These are phyloP conservation scores for Fusarium keratoplasticum DNA, from an alignment of 2,329 filamentous ascomycete species.

Conservation along the genomic window DNA sequence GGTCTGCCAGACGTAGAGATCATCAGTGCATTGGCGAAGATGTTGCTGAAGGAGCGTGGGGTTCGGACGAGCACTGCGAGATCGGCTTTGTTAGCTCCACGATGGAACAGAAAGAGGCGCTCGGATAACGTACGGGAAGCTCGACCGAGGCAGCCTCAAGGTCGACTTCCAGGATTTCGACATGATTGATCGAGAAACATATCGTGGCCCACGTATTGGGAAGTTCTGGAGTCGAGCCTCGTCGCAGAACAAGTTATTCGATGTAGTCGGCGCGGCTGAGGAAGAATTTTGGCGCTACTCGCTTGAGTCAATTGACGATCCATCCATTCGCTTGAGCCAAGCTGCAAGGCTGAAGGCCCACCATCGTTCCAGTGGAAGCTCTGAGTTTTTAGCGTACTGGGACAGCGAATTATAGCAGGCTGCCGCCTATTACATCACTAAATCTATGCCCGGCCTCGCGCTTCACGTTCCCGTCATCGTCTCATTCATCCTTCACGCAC, in stretches of 20 bases:
- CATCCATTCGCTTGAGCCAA: conserved; percentile 18
- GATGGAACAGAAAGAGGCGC: background rate
- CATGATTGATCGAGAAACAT: conserved; percentile 50
- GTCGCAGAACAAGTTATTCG: conserved; percentile 4
- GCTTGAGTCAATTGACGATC: conserved; percentile 23
- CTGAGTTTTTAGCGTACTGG: conserved; percentile 25
- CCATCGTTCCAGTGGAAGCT: conserved; percentile 8
- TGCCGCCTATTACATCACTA: conserved; percentile 38
- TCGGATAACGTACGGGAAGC: conserved; percentile 69
- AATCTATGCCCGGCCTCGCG: background rate
- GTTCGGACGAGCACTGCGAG: conserved; percentile 62
- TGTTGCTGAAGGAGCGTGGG: conserved; percentile 66
- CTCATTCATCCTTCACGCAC: conserved; percentile 9
- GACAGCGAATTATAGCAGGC: conserved; percentile 32
- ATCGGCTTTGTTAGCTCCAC: conserved; percentile 33
- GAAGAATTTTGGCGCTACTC: conserved; percentile 39
- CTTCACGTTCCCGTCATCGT: background rate
- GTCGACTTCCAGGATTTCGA: conserved; percentile 78
- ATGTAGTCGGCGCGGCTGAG: conserved; percentile 28
- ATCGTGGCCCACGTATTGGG: conserved; percentile 25
- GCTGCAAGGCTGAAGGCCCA: conserved; percentile 42
- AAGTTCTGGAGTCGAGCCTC: conserved; percentile 7
- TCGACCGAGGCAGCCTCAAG: conserved; percentile 79
- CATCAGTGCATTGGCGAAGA: conserved; percentile 83
- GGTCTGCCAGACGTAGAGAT: conserved; percentile 90